Evolutionary conservation across 805 yeast genomes (phyloP).

Genomic region (Monosporozyma solicola): DNA sequence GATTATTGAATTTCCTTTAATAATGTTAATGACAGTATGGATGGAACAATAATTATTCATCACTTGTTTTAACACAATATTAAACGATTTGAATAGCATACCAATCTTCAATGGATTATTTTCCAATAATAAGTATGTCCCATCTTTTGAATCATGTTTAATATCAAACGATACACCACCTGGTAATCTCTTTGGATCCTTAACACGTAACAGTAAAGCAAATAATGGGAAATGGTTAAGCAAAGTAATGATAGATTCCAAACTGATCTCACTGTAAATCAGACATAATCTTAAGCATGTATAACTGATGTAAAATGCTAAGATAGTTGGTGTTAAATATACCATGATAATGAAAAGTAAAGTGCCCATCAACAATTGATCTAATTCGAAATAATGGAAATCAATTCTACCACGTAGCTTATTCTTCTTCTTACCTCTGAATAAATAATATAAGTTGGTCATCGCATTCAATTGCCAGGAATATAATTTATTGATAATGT

Average conservation of each 20-base stretch:
- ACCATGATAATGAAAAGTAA: slow-evolving; percentile 70
- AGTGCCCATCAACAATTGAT: slow-evolving; percentile 83
- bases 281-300: slow-evolving; percentile 48
- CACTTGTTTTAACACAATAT: slow-evolving; percentile 33
- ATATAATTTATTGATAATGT: slow-evolving; percentile 70
- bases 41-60: slow-evolving; percentile 37
- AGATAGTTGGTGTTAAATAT: slow-evolving; percentile 76
- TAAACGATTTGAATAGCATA: slow-evolving; percentile 43
- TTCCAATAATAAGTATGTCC: slow-evolving; percentile 21
- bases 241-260: slow-evolving; percentile 53
- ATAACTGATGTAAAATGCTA: slow-evolving; percentile 75
- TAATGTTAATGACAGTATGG: slow-evolving; percentile 32
- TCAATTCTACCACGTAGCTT: slow-evolving; percentile 80
- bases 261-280: slow-evolving; percentile 38
- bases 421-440: slow-evolving; percentile 84
- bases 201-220: slow-evolving; percentile 66
- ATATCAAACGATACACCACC: slow-evolving; percentile 39
- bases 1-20: slow-evolving; percentile 37
- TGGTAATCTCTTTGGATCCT: slow-evolving; percentile 64
- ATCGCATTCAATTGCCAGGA: slow-evolving; percentile 63
- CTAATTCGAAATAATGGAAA: slow-evolving; percentile 72
- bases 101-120: slow-evolving; percentile 39
- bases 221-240: slow-evolving; percentile 84
- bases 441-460: slow-evolving; percentile 68
- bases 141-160: background rate